A percentile compares a stretch with the other conserved stretches of the same genome.
Evolutionary conservation across 148 eudicot genomes (phyloP).

Genomic region (Silene conica): DNA sequence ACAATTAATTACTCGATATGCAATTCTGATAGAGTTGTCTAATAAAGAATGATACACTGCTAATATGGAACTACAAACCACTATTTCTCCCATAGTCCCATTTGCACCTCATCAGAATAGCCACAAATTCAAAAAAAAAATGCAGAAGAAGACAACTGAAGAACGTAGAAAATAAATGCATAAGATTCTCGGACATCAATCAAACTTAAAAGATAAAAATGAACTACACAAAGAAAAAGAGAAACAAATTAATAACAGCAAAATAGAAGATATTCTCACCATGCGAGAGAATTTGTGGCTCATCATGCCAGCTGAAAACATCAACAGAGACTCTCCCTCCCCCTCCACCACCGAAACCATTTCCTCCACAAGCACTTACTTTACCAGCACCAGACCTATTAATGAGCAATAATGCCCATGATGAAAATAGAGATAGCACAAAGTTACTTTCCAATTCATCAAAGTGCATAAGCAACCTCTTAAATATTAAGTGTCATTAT

Average conservation of each 20-base stretch:
- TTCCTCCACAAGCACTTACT: constrained; percentile 87
- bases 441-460: not conserved
- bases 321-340: constrained; percentile 95
- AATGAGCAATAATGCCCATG: constrained; percentile 22
- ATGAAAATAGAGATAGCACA: constrained; percentile 2
- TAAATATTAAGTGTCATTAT: not conserved
- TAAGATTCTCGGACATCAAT: not conserved
- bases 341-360: constrained; percentile 95
- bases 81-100: too few species aligned
- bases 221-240: not conserved
- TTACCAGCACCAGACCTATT: constrained; percentile 85
- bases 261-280: constrained; percentile 45
- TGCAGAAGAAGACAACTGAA: not conserved
- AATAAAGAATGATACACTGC: not conserved
- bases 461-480: not conserved
- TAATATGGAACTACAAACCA: not conserved
- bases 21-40: not conserved
- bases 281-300: constrained; percentile 55
- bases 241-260: not conserved
- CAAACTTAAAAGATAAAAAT: not conserved
- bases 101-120: not conserved
- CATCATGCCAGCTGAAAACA: constrained; percentile 93
- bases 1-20: not conserved
- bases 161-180: not conserved
- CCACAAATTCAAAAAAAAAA: not conserved